Conservation (phyloP, 2,329 filamentous ascomycete genomes). For the Orbilia blumenaviensis region DNA sequence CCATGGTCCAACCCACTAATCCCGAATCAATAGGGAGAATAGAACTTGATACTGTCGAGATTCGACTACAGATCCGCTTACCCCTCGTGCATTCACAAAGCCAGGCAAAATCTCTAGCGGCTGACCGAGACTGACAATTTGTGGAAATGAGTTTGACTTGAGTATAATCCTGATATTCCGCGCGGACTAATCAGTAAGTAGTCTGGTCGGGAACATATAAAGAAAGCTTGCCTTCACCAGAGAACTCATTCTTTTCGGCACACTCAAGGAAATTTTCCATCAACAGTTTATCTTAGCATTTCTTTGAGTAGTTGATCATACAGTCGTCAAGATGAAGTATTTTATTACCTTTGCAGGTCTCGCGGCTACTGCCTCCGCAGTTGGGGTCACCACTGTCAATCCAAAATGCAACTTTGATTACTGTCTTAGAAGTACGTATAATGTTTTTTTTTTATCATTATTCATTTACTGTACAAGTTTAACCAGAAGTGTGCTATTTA, state of each 20-base stretch:
- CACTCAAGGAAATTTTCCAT: not conserved
- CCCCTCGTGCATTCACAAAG: not conserved
- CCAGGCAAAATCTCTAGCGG: not conserved
- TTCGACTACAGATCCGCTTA: not conserved
- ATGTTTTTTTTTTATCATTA: not conserved
- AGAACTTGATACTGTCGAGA: not conserved
- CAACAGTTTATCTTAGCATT: not conserved
- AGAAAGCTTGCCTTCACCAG: not conserved
- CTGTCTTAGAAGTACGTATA: constrained; percentile 12
- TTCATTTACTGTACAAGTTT: not conserved
- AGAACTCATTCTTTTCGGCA: not conserved
- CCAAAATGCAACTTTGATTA: not conserved
- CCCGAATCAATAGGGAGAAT: constrained; percentile 5
- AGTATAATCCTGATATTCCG: not conserved
- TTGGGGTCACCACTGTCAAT: not conserved
- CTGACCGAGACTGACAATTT: not conserved
- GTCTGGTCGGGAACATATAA: not conserved
- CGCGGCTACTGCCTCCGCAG: not conserved
- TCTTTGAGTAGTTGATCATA: not conserved
- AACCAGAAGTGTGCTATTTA: not conserved
- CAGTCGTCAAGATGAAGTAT: not conserved
- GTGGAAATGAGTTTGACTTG: not conserved
- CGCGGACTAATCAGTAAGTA: not conserved
- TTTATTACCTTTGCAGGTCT: not conserved
- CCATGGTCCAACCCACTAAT: not conserved